Conservation (phyloP, 163 green algal genomes). For the Coccomyxa subellipsoidea region DNA sequence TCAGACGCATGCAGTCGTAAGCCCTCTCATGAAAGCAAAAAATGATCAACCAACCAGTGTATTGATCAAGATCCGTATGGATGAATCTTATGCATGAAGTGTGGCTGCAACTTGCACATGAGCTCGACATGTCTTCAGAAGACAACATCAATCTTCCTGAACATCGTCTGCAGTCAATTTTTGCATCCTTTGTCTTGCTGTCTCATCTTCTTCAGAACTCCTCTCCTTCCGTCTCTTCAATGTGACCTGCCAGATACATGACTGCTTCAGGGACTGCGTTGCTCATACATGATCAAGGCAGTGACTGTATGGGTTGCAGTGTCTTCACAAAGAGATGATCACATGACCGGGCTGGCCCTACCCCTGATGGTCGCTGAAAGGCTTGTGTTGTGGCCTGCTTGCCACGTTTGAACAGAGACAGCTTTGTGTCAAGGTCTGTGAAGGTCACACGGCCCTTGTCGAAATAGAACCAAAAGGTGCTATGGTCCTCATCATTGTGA, state of each 20-base stretch:
- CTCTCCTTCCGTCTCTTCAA: not conserved
- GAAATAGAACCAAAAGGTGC: constrained; percentile 38
- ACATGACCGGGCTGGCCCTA: not conserved
- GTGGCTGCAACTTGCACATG: too few relatives aligned
- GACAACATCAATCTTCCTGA: too few relatives aligned
- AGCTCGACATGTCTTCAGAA: too few relatives aligned
- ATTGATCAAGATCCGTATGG: too few relatives aligned
- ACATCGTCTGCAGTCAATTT: not conserved
- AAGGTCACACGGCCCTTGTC: constrained; percentile 31
- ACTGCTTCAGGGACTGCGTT: not conserved
- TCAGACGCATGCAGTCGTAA: too few relatives aligned
- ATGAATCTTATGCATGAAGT: too few relatives aligned
- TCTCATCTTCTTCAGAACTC: not conserved
- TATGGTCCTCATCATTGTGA: constrained; percentile 29
- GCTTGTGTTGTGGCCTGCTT: constrained; percentile 1
- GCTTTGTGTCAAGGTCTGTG: constrained; percentile 36
- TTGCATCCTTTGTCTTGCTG: not conserved
- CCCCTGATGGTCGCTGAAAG: constrained; percentile 2
- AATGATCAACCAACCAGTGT: too few relatives aligned
- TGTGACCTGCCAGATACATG: not conserved
- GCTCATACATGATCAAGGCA: too few relatives aligned
- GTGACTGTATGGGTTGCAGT: not conserved
- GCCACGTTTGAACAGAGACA: constrained; percentile 39
- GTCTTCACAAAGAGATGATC: not conserved
- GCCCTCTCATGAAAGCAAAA: too few relatives aligned